phyloP scores from a whole-genome alignment of 176 grass and related monocot species.

The Triticum turgidum region DNA sequence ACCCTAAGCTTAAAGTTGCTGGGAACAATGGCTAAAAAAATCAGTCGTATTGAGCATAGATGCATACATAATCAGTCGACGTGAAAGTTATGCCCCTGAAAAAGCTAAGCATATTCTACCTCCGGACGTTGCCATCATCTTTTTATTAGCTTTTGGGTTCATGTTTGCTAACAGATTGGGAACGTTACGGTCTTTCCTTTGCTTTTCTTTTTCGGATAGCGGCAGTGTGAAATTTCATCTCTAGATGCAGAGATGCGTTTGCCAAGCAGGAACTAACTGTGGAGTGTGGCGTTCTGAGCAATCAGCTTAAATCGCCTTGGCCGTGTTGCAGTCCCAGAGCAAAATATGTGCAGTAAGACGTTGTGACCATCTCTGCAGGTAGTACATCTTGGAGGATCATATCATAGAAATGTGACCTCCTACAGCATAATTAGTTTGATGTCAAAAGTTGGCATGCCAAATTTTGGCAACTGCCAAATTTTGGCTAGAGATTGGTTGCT shows the following conservation, averaged over 20 bases:
- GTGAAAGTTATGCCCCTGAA: conserved; percentile 26
- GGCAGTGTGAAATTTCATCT: neutral
- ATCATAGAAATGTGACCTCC: neutral
- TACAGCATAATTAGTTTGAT: too few relatives aligned
- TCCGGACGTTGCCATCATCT: neutral
- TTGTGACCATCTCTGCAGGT: neutral
- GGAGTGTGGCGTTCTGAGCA: neutral
- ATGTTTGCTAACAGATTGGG: neutral
- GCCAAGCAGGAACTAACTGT: neutral
- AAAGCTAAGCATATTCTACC: conserved; percentile 34
- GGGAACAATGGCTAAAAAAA: conserved; percentile 25
- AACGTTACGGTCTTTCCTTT: neutral
- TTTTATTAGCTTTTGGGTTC: conserved; percentile 17
- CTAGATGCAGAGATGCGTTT: neutral
- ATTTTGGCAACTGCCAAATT: too few relatives aligned
- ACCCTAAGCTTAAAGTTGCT: conserved; percentile 24
- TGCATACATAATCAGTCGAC: conserved; percentile 24
- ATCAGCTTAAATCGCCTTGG: neutral
- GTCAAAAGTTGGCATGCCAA: too few relatives aligned
- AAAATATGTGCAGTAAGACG: neutral
- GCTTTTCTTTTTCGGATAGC: neutral
- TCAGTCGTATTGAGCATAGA: conserved; percentile 9
- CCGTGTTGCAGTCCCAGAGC: neutral
- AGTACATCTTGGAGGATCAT: neutral
- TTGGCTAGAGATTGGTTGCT: too few relatives aligned